Base-by-base conservation (phyloP, 2,329 filamentous ascomycete genomes). In the Paracamarosporium sp. region DNA sequence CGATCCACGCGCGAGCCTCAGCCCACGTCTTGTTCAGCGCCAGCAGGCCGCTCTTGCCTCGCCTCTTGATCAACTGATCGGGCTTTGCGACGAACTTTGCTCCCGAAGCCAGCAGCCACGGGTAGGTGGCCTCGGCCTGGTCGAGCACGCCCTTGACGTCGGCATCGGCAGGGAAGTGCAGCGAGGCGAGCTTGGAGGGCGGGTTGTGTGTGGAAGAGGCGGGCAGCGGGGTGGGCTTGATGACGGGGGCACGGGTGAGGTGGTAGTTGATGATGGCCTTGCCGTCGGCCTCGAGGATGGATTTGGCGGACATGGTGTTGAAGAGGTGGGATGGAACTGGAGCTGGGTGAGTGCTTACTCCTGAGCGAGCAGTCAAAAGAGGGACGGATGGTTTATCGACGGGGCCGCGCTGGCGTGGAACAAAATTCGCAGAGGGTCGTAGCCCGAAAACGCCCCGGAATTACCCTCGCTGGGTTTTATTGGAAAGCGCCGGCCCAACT, bases 231-330 rank as follows among this genome's bases (percentile, higher is more conserved):
- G 93, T 94, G 69, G 94, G 91, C 90, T 97, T 98, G 88, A 99
- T 97, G 80, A 96, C 90, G 68, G 93, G 90, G 71, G 95, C 92
- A 79, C 95, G 91, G 73, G 95, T 98, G 82, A 99, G 93, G 86
- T 98, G 95, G 88, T 98, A 99, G 91, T 97, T 98, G 88, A 99
- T 88, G 85, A 99, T 98, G 87, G 95, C 95, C 91, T 99, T 99
- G 88, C 95, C 95, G 85, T 99, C 95, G 86, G 94, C 94, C 87
- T 99, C 95, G 86, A 91, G 83, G 79, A 99, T 98, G 70, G 94
- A 91, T 85, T 99, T 99, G 81, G 95, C 92, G 79, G 92, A 93
- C 92, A 96, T 96, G 15, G 43, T 50, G 50, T 13, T 20, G 28
- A 56, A 30, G 80, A 60, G 60, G 62, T 51, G 54, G 47, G 24